Conservation (phyloP, 2,329 filamentous ascomycete genomes). For the Fonsecaea pedrosoi region DNA sequence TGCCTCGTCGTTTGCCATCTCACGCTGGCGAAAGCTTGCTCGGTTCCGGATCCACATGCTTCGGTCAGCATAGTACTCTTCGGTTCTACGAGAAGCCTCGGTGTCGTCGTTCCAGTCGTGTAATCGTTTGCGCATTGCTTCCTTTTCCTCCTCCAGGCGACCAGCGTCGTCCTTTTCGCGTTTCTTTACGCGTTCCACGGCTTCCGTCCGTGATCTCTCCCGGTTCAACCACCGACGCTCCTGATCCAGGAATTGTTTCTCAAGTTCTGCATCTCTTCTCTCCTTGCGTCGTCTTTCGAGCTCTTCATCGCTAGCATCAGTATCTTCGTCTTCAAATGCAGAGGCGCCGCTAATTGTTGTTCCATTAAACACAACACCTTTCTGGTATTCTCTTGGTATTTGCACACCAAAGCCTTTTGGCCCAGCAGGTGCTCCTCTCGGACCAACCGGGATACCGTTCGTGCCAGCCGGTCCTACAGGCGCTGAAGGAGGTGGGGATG, state of each 20-base stretch:
- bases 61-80: constrained; percentile 87
- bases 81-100: constrained; percentile 74
- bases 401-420: constrained; percentile 68
- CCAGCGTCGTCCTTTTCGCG: constrained; percentile 78
- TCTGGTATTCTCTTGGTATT: constrained; percentile 74
- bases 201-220: constrained; percentile 81
- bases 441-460: constrained; percentile 79
- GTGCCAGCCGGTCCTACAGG: constrained; percentile 68
- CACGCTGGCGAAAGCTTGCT: constrained; percentile 72
- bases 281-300: constrained; percentile 74
- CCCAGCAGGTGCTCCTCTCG: constrained; percentile 75
- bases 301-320: constrained; percentile 85
- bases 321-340: constrained; percentile 78
- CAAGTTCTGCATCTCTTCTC: constrained; percentile 75
- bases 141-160: constrained; percentile 67
- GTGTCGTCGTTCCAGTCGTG: constrained; percentile 87
- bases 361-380: constrained; percentile 81
- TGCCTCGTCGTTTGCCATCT: constrained; percentile 77
- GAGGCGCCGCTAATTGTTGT: constrained; percentile 67
- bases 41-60: constrained; percentile 85
- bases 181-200: constrained; percentile 81
- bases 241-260: constrained; percentile 82
- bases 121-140: constrained; percentile 74
- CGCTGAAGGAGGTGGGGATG: constrained; percentile 71
- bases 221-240: constrained; percentile 91